Base-by-base conservation (phyloP, 2,329 filamentous ascomycete genomes). In the Mollisia scopiformis region DNA sequence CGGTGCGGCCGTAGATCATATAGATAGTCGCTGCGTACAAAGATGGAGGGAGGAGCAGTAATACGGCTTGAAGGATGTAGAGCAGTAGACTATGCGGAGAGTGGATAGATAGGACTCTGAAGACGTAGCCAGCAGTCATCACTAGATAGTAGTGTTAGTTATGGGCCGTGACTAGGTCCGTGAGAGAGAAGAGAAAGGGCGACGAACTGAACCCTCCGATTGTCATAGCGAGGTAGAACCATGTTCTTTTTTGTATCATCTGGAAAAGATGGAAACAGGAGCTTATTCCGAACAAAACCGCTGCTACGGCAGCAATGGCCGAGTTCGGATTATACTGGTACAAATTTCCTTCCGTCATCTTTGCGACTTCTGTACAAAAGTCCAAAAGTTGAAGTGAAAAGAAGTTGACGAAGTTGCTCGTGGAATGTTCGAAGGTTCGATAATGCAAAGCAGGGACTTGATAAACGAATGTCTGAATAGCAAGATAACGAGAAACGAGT, bases 71-170 rank as follows among this genome's bases (percentile, higher is more conserved):
- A 1, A 61, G 28, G 27, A 68, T 57, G 63, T 68, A 71, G 0
- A 75, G 75, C 4, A 66, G 73, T 63, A 79, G 72, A 23, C 68
- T 59, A 52, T 68, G 63, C 5, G 77, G 59, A 11, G 21, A 13
- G 28, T 64, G 65, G 23, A 62, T 59, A 1, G 67, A 68, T 6
- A 68, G 28, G 39, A 62, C 62, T n/a, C 66, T 55, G 5, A 37
- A 25, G 54, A 57, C 39, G 31, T 69, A 69, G 3, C 67, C 67
- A 14, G 56, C 6, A 5, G 67, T 66, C 67, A 68, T 68, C 67
- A 69, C 67, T 69, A 11, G 5, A 21, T 13, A 19, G n/a, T 31
- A 51, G 43, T 28, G 46, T 57, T 55, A 47, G 50, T 10, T 50
- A 13, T 11, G 19, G 16, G 41, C 7, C 11, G 5, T 21, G 19